Percentiles rank a stretch among this genome's conserved stretches.
These are phyloP conservation scores for Nothophytophthora sp. DNA, from an alignment of 352 stramenopile species.

Conservation along the genomic window DNA sequence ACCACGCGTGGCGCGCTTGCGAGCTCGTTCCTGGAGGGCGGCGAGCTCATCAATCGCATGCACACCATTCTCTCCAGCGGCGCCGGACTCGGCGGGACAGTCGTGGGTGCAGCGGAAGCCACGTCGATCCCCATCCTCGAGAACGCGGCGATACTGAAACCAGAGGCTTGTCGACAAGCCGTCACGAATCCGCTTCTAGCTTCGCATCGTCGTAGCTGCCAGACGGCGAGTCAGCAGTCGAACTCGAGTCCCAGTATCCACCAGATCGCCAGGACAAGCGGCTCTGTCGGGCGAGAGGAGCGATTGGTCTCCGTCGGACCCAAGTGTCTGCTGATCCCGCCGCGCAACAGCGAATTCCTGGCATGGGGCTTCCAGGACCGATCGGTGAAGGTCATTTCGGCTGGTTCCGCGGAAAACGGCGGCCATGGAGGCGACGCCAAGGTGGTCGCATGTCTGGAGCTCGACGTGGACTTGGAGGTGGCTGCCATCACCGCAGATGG, in stretches of 20 bases:
- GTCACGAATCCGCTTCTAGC: constrained; percentile 45
- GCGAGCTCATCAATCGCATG: constrained; percentile 66
- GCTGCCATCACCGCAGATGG: constrained; percentile 65
- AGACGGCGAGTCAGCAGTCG: background rate
- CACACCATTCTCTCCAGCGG: constrained; percentile 64
- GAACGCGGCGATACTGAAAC: constrained; percentile 47
- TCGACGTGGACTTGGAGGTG: constrained; percentile 54
- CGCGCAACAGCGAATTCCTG: constrained; percentile 64
- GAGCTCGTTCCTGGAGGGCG: constrained; percentile 68
- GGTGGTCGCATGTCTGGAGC: constrained; percentile 56
- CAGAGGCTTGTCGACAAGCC: constrained; percentile 50
- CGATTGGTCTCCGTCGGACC: constrained; percentile 38
- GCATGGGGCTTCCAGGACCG: constrained; percentile 73
- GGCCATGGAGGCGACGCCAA: constrained; percentile 56
- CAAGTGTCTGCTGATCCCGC: constrained; percentile 62
- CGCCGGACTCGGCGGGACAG: constrained; percentile 15
- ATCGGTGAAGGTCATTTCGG: constrained; percentile 60
- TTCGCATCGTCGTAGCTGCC: constrained; percentile 33
- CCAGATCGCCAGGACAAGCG: constrained; percentile 46
- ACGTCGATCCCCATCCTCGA: constrained; percentile 39
- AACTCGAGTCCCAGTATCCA: constrained; percentile 28
- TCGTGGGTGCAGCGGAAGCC: constrained; percentile 22
- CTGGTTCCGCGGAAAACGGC: constrained; percentile 34
- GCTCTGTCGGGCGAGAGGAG: constrained; percentile 54
- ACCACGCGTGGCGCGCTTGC: constrained; percentile 36